Evolutionary conservation across 1,139 yeast genomes (phyloP), one percentile per base, ranked within the genome.

Genomic region (Wickerhamiella infanticola): DNA sequence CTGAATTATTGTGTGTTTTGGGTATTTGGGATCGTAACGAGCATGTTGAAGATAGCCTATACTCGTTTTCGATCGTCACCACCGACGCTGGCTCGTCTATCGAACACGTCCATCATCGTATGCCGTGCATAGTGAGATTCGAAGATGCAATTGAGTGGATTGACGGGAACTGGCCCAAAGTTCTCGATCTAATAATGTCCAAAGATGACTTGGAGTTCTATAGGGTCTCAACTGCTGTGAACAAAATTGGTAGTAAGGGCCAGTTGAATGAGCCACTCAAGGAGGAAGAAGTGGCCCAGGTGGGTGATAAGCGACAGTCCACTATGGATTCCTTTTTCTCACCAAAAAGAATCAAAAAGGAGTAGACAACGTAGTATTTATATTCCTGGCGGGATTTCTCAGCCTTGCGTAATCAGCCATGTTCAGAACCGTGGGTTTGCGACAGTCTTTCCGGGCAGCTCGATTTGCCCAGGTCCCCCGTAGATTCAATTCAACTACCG

Each of bases 21-120:
- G 95, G 94, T 0, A 59, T 88, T 47, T 81, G 68, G 73, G 53
- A 78, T 37, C 25, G 43, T 45, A 57, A 63, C 39, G 57, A 65
- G 53, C 58, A 37, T 59, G 59, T 24, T 58, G 55, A 48, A 5
- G 49, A 48, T 3, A 49, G 50, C n/a, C 45, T 73, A 18, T 72
- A 74, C 27, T 72, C 81, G 0, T 86, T 74, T 55, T 77, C 95
- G 0, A 74, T 86, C 1, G 68, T 84, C 3, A 86, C 96, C 0
- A 81, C 81, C 0, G 73, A 76, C 0, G 90, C 94, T 0, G 70
- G 75, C 0, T 35, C 37, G 8, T 46, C 47, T 7, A 55, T 85
- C 48, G 63, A 68, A 39, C 81, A 88, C 84, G 62, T 86, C 4
- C 96, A 86, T 58, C 61, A 66, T 1, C 66, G 96, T 27, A 84